These are phyloP conservation scores for Nakaseomyces kungkrabaensis DNA, from an alignment of 1,139 yeast species.

Conservation along the genomic window DNA sequence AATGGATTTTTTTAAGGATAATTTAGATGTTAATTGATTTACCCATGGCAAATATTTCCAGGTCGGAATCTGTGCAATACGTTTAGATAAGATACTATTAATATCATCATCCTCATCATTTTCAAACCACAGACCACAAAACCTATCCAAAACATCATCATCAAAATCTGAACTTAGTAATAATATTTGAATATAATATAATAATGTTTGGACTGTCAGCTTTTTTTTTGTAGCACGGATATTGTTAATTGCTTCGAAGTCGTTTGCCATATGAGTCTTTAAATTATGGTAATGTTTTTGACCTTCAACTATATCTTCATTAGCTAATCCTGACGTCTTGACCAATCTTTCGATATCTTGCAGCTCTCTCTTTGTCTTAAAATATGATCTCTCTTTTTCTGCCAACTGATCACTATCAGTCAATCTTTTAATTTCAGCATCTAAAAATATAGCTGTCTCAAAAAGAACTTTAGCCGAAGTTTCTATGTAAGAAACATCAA, in stretches of 20 bases:
- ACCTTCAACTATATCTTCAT: slow-evolving; percentile 41
- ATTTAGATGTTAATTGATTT: slow-evolving; percentile 70
- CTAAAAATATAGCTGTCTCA: slow-evolving; percentile 67
- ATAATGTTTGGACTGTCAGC: slow-evolving; percentile 49
- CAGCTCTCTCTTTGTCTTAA: slow-evolving; percentile 37
- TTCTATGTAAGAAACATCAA: slow-evolving; percentile 17
- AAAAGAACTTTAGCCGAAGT: slow-evolving; percentile 41
- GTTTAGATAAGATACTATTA: slow-evolving; percentile 31
- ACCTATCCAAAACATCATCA: slow-evolving; percentile 59
- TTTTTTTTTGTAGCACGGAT: slow-evolving; percentile 33
- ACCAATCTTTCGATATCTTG: slow-evolving; percentile 40
- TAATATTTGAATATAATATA: slow-evolving; percentile 49
- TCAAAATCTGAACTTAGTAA: slow-evolving; percentile 37
- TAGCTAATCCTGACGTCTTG: slow-evolving; percentile 33
- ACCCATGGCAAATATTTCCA: slow-evolving; percentile 68
- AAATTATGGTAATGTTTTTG: slow-evolving; percentile 42
- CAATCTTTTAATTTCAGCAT: slow-evolving; percentile 46
- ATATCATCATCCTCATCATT: slow-evolving; percentile 38
- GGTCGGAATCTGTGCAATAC: slow-evolving; percentile 40
- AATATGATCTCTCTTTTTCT: slow-evolving; percentile 34
- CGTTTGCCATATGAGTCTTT: slow-evolving; percentile 40
- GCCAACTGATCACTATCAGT: slow-evolving; percentile 38
- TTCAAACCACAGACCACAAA: slow-evolving; percentile 82
- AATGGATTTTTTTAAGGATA: slow-evolving; percentile 37
- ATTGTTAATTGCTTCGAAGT: slow-evolving; percentile 37